Conservation (phyloP, 306 rosid genomes). For the Psophocarpus tetragonolobus region DNA sequence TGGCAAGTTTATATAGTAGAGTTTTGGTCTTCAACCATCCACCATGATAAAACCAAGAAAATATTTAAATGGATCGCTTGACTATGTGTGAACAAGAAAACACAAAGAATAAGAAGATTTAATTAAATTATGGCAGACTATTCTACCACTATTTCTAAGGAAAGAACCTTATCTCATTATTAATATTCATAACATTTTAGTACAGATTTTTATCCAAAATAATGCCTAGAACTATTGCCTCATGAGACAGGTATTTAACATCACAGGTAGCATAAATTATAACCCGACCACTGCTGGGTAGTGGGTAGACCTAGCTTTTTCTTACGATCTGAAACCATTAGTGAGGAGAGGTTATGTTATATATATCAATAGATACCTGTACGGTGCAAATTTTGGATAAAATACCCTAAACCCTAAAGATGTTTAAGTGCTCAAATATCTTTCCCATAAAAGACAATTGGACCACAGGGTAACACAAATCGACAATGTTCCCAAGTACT, state of each 20-base stretch:
- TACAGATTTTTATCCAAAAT: not conserved
- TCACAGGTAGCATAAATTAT: not conserved
- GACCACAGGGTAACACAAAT: not conserved
- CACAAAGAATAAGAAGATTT: not conserved
- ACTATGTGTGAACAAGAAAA: not conserved
- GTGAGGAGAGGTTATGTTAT: not conserved
- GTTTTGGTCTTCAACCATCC: not conserved
- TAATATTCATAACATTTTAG: not conserved
- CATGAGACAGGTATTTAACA: not conserved
- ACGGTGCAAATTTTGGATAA: not conserved
- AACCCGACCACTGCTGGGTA: not conserved
- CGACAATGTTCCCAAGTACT: not conserved
- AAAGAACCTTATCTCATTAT: not conserved
- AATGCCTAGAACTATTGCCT: not conserved
- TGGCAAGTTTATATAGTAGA: no score
- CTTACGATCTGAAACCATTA: not conserved
- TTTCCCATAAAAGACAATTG: not conserved
- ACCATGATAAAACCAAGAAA: not conserved
- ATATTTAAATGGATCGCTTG: not conserved
- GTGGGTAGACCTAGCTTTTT: not conserved
- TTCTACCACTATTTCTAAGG: not conserved
- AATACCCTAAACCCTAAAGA: no score
- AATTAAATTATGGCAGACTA: not conserved
- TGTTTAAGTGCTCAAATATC: not conserved
- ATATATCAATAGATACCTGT: not conserved